phyloP scores from a whole-genome alignment of 768 basidiomycete species.

The Pisolithus orientalis region DNA sequence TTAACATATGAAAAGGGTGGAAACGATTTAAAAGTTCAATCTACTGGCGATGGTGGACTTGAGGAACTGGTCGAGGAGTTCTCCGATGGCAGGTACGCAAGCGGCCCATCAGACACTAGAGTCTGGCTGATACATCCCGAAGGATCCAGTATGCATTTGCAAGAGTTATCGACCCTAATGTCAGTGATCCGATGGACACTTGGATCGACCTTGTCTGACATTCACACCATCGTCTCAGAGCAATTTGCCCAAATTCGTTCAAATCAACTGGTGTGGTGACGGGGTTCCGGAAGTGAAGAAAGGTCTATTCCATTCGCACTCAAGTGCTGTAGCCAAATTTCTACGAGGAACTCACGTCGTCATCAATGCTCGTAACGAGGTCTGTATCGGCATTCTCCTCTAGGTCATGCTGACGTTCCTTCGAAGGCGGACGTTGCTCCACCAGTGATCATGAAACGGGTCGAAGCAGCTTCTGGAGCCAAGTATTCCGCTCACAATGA shows the following conservation, averaged over 20 bases:
- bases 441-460: constrained; percentile 71
- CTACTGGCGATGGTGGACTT: constrained; percentile 79
- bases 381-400: constrained; percentile 24
- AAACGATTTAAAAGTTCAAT: constrained; percentile 85
- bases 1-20: constrained; percentile 77
- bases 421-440: constrained; percentile 74
- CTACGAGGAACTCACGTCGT: constrained; percentile 83
- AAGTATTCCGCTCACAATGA: constrained; percentile 85
- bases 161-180: constrained; percentile 80
- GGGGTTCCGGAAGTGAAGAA: constrained; percentile 92
- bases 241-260: constrained; percentile 84
- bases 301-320: constrained; percentile 87
- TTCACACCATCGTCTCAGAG: constrained; percentile 39
- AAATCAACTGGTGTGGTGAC: constrained; percentile 97
- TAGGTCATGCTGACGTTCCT: neutral
- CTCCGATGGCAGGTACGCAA: constrained; percentile 77
- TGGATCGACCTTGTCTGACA: neutral
- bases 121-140: constrained; percentile 3
- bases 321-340: constrained; percentile 71
- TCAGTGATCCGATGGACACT: constrained; percentile 28
- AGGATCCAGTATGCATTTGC: constrained; percentile 95
- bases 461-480: constrained; percentile 87
- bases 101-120: neutral
- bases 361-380: constrained; percentile 83
- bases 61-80: constrained; percentile 94